A percentile compares a stretch with the other conserved stretches of the same genome.
Evolutionary conservation across 1,284 basidiomycete species (phyloP).

Genomic region (Cryptococcus neoformans): DNA sequence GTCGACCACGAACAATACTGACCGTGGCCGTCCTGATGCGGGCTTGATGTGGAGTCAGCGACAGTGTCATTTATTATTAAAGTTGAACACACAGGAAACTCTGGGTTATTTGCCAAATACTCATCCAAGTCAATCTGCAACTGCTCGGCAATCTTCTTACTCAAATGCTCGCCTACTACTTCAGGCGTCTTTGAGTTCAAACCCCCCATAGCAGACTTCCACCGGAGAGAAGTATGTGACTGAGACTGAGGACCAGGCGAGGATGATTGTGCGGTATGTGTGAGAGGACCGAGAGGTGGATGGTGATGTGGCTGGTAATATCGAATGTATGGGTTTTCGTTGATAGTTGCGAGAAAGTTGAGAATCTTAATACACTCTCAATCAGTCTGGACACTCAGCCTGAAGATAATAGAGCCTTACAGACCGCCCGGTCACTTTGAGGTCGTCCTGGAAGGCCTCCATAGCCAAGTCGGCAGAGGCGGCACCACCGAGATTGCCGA

Average conservation of each 20-base stretch:
- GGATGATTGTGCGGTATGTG: slow-evolving; percentile 48
- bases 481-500: slow-evolving; percentile 72
- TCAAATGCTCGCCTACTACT: slow-evolving; percentile 56
- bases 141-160: slow-evolving; percentile 74
- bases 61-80: too few species aligned
- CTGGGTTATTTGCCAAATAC: slow-evolving; percentile 75
- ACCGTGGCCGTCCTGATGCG: slow-evolving; percentile 56
- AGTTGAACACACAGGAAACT: slow-evolving; percentile 68
- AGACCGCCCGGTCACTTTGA: slow-evolving; percentile 59
- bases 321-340: slow-evolving; percentile 91
- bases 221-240: slow-evolving; percentile 48
- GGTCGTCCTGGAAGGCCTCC: slow-evolving; percentile 72
- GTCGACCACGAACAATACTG: slow-evolving; percentile 88
- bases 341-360: slow-evolving; percentile 85
- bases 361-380: slow-evolving; percentile 60
- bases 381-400: neutral
- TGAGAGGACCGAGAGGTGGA: slow-evolving; percentile 78
- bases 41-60: slow-evolving; percentile 15
- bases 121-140: slow-evolving; percentile 80
- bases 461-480: slow-evolving; percentile 60
- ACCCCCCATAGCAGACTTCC: slow-evolving; percentile 45
- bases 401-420: slow-evolving; percentile 27
- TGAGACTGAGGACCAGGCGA: slow-evolving; percentile 5
- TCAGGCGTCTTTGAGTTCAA: slow-evolving; percentile 42
- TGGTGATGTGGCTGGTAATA: slow-evolving; percentile 88